These are phyloP conservation scores for Myxozyma udenii DNA, from an alignment of 805 yeast species.

Conservation along the genomic window DNA sequence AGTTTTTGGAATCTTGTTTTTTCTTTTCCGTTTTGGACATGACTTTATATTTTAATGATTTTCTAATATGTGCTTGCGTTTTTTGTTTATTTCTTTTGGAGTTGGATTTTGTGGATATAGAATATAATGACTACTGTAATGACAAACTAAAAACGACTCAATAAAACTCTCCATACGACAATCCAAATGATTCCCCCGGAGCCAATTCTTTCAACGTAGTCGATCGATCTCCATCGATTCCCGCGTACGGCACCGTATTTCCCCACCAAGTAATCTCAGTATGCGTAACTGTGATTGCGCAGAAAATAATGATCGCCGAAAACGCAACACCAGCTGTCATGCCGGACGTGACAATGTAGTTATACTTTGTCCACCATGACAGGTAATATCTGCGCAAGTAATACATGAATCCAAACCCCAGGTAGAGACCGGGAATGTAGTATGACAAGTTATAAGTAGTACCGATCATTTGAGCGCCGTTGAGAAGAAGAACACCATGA, in stretches of 20 bases:
- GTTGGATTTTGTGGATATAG: not conserved
- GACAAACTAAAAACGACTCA: not conserved
- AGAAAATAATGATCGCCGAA: slow-evolving; percentile 56
- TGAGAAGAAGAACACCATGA: slow-evolving; percentile 6
- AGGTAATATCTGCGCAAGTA: slow-evolving; percentile 53
- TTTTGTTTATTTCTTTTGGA: not conserved
- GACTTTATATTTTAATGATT: not conserved
- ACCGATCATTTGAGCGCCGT: slow-evolving; percentile 15
- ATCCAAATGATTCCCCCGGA: slow-evolving; percentile 36
- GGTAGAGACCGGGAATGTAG: slow-evolving; percentile 15
- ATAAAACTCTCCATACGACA: slow-evolving; percentile 36
- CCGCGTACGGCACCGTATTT: slow-evolving; percentile 35
- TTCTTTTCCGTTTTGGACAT: not conserved
- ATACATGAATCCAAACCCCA: slow-evolving; percentile 56
- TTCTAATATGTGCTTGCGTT: not conserved
- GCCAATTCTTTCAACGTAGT: slow-evolving; percentile 29
- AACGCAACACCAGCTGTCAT: slow-evolving; percentile 66
- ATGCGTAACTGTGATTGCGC: slow-evolving; percentile 47
- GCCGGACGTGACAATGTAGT: slow-evolving; percentile 63
- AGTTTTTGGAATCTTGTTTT: no score
- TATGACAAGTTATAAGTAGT: slow-evolving; percentile 15
- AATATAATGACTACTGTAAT: not conserved
- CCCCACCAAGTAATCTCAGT: slow-evolving; percentile 63
- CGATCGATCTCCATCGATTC: slow-evolving; percentile 23
- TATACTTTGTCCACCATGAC: slow-evolving; percentile 75